These are phyloP conservation scores for Pittosporum tobira DNA, from an alignment of 129 eudicot genomes.

Conservation along the genomic window DNA sequence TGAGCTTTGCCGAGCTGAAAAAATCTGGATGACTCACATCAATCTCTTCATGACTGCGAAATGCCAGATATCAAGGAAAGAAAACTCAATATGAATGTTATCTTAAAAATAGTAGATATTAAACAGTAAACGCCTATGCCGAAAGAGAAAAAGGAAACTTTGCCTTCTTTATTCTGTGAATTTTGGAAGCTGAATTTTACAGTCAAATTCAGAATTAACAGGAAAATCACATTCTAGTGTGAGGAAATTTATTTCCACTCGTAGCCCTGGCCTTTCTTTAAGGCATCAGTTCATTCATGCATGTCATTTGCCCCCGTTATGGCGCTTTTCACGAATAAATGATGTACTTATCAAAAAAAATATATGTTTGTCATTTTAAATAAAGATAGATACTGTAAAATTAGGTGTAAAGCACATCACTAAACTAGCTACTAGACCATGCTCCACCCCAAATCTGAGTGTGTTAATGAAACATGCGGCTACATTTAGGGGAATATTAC, in stretches of 20 bases:
- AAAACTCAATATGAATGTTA: neutral
- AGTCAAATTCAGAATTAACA: neutral
- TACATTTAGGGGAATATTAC: neutral
- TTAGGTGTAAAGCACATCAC: neutral
- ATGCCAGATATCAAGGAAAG: neutral
- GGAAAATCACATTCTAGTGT: neutral
- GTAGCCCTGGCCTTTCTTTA: neutral
- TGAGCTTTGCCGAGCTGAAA: slow-evolving; percentile 71
- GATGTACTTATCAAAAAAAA: too few species aligned
- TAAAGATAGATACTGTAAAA: neutral
- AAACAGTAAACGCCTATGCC: neutral
- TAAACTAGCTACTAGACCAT: neutral
- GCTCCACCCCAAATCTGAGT: neutral
- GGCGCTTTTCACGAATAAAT: too few species aligned
- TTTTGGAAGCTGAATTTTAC: neutral
- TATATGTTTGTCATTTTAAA: too few species aligned
- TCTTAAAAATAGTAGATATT: neutral
- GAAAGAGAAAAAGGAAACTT: neutral
- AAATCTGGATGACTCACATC: slow-evolving; percentile 99
- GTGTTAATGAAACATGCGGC: neutral
- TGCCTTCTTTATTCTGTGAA: neutral
- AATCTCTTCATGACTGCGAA: slow-evolving; percentile 79
- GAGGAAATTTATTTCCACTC: neutral
- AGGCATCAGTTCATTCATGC: neutral
- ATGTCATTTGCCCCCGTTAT: neutral